A percentile compares a stretch with the other conserved stretches of the same genome.
Conservation (phyloP, 805 yeast genomes). For the Ogataea zsoltii region DNA sequence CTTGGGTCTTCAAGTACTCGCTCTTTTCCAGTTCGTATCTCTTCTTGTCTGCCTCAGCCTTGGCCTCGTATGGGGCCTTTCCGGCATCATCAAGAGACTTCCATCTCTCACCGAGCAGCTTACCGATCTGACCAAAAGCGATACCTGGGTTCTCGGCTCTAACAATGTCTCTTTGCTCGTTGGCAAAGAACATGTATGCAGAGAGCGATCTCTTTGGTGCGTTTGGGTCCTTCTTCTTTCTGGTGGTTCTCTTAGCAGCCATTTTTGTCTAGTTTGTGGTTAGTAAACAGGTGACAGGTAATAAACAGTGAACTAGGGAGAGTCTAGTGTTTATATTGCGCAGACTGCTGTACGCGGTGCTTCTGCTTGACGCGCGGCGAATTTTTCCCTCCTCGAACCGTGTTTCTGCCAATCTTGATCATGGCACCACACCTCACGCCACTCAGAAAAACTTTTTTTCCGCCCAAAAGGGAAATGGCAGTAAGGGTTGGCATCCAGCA, state of each 20-base stretch:
- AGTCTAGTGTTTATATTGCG: not conserved
- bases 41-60: conserved; percentile 95
- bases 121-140: conserved; percentile 94
- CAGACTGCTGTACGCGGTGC: not conserved
- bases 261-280: conserved; percentile 17
- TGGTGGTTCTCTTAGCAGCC: conserved; percentile 34
- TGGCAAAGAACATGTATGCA: conserved; percentile 98
- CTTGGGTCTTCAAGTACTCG: conserved; percentile 54
- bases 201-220: conserved; percentile 99
- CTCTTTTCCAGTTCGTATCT: conserved; percentile 97
- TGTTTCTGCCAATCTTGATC: conserved; percentile 15
- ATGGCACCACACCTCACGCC: conserved; percentile 2
- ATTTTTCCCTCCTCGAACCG: conserved; percentile 10
- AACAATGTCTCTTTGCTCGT: conserved; percentile 94
- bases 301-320: conserved; percentile 7
- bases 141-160: conserved; percentile 97
- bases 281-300: conserved; percentile 1
- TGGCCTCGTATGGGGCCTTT: conserved; percentile 85
- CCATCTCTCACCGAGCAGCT: conserved; percentile 95
- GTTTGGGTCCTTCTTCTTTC: conserved; percentile 74
- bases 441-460: not conserved
- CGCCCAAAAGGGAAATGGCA: conserved; percentile 9
- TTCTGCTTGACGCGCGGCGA: not conserved
- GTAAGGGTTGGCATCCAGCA: conserved; percentile 4
- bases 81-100: conserved; percentile 82